Base-by-base conservation (phyloP, 495 filamentous ascomycete genomes). In the Podospora comata region DNA sequence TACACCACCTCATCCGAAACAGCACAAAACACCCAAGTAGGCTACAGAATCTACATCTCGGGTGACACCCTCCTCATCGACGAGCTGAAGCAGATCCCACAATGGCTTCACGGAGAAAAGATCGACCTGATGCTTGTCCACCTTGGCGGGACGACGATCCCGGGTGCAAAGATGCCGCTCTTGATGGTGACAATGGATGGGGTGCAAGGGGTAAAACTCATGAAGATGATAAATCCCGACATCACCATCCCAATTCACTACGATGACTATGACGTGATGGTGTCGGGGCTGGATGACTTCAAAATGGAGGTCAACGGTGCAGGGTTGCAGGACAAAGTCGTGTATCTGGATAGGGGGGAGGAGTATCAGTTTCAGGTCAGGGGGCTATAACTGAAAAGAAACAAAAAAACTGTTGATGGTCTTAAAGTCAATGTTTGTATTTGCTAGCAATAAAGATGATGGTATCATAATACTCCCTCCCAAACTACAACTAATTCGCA, bases 161-260 rank as follows among this genome's bases (percentile, higher is more conserved):
- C 89, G 0, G 79, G 82, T 2, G 85, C 87, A 0, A 71, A 76
- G 0, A 56, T 86, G 71, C 85, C 86, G 30, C 73, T 90, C 64
- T 64, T 91, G 9, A 90, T 89, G 87, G 84, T 90, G n/a, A 90
- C 87, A 0, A 92, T 91, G 90, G 89, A 91, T 69, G 90, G 83
- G 11, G 77, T 79, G 74, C 85, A 90, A 76, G 88, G 89, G 0
- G 70, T 90, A 5, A 70, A 87, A 78, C 75, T 90, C 66, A 85
- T 91, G 74, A 73, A 79, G 69, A 61, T 90, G 53, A 78, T 91
- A 1, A 77, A 87, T 16, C 86, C 90, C 56, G 86, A 90, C 44
- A 66, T 90, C 56, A 89, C 86, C 48, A 85, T 91, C n/a, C 90
- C 88, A 39, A 83, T 91, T 20, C 89, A 91, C 73, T 90, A 84